Base-by-base conservation (phyloP, 2,329 filamentous ascomycete genomes). In the Dendrostoma leiphaemia region DNA sequence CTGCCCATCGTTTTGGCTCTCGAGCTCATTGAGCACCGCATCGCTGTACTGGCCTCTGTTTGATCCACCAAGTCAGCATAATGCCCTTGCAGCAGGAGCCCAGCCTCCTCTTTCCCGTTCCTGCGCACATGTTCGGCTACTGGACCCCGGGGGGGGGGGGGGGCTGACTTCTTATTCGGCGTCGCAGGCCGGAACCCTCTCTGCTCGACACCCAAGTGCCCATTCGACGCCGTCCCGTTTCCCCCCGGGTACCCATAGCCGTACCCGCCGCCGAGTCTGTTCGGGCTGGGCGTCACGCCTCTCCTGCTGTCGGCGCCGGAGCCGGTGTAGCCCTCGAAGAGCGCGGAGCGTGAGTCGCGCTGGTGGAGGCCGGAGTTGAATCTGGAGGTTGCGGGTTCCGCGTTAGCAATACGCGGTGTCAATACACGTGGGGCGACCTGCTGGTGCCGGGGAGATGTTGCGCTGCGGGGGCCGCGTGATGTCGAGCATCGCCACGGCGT, bases 1-100 rank as follows among this genome's bases (percentile, higher is more conserved):
- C 64, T 97, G 88, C 55, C 84, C 80, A 63, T 97, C 92, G 68
- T 97, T 97, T 75, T 99, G 94, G 66, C 89, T 93, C 76, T 99
- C 94, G 57, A 99, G 81, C 74, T 96, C 91, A 68, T 90, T 91
- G 50, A 99, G 81, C 45, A 96, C 91, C 19, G 92, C 89, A 65
- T 95, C 88, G 67, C 88, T 93, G 71, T 97, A 97, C 70, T 97
- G 92, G 13, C 93, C 93, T 67, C 88, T 90, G 61, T 61, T 53
- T 45, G 26, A 15, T 19, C 48, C 28, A 28, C 32, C 17, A 32
- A 15, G 37, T 50, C 37, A 50, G n/a, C 38, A 56, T 32, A 9
- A 23, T 21, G 3, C 19, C 19, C 7, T 24, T 34, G 12, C 41
- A 17, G 17, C 9, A 21, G 24, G 12, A 4, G 7, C 4, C 10